Evolutionary conservation across 2,329 filamentous ascomycete species (phyloP), one percentile per base, ranked within the genome.

Genomic region (Verticillium dahliae): DNA sequence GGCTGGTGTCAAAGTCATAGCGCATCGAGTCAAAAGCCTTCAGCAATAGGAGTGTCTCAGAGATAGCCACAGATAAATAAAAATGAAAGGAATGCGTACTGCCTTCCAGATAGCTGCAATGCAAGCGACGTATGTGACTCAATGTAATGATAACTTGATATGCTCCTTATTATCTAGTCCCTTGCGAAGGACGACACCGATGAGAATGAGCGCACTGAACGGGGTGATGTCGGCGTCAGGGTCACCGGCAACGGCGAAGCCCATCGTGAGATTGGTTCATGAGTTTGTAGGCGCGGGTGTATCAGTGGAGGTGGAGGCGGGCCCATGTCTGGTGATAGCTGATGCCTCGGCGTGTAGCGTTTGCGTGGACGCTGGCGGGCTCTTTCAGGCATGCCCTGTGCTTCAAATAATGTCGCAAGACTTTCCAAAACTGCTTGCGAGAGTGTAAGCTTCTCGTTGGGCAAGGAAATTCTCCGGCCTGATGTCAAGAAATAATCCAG

Each of bases 401-500:
- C 45, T 27, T 52, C 45, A 18, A 52, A 52, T 18, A 52, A 22
- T 3, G 10, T 4, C 10, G 45, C 45, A n/a, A 52, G 6, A 10
- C 45, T 52, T 10, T 52, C 45, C 18, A 52, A 18, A 3, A 22
- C 18, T 9, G 9, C 18, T 9, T 52, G 45, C 4, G 45, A 22
- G 6, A 22, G n/a, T 18, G 3, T 7, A 10, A 22, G n/a, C 18
- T 10, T 60, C 10, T 61, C 57, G 54, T 70, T 68, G 1, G 38
- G 58, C 37, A 67, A 69, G 6, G 63, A 63, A 6, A 22, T 62
- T 9, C 54, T 59, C 35, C 66, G 58, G 2, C 66, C 66, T 0
- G 45, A 38, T 9, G 63, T 61, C 13, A 55, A 45, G 34, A 69
- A 62, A 34, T 69, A 69, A 4, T 55, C 35, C 50, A 65, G 7